phyloP scores from a whole-genome alignment of 106 monocot genomes.

The Platanthera zijinensis region DNA sequence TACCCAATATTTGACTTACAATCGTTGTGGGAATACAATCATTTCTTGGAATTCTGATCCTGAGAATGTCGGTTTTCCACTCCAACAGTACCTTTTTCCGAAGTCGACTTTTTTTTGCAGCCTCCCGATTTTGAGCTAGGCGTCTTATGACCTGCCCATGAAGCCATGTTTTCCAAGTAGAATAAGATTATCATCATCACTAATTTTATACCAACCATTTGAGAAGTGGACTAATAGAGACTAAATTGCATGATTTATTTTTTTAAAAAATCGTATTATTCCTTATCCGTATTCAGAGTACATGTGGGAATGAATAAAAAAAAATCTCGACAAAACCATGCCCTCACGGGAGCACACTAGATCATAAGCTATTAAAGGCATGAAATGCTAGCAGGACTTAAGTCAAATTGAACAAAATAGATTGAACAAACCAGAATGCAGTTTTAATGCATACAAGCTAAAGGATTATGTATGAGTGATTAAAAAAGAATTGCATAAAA shows the following conservation, averaged over 20 bases:
- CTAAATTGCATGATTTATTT: neutral
- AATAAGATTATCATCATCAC: neutral
- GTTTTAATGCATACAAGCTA: neutral
- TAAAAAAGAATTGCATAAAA: neutral
- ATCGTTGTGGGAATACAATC: neutral
- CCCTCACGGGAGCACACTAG: neutral
- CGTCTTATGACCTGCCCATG: conserved; percentile 19
- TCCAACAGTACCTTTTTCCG: conserved; percentile 41
- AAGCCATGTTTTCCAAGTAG: conserved; percentile 1
- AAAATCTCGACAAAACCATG: neutral
- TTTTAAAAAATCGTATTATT: neutral
- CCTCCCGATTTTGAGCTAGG: conserved; percentile 60
- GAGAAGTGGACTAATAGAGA: neutral
- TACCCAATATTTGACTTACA: neutral
- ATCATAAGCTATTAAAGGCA: neutral
- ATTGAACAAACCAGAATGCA: neutral
- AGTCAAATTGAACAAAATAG: neutral
- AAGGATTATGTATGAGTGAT: neutral
- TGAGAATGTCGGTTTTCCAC: neutral
- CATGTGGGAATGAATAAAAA: neutral
- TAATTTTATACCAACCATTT: neutral
- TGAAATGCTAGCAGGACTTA: neutral
- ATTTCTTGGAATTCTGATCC: neutral
- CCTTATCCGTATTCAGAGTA: neutral
- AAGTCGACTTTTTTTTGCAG: conserved; percentile 62